A percentile compares a stretch with the other conserved stretches of the same genome.
Conservation (phyloP, 371 early-diverging fungal genomes). For the Lichtheimia hyalospora region DNA sequence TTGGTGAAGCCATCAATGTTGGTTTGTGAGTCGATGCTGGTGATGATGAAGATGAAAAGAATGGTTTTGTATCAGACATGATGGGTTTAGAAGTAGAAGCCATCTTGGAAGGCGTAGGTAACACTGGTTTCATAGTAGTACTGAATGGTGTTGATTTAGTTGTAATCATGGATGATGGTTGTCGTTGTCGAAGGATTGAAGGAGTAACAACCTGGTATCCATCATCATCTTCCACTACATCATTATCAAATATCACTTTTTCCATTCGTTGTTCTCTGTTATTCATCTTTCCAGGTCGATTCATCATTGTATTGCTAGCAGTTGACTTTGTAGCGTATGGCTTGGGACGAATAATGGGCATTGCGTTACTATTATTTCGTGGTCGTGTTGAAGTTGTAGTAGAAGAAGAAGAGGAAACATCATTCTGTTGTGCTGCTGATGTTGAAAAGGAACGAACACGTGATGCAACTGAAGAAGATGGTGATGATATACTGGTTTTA, state of each 20-base stretch:
- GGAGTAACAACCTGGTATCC: slow-evolving; percentile 46
- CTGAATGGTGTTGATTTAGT: slow-evolving; percentile 3
- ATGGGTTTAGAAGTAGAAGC: too few species aligned
- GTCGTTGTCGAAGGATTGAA: slow-evolving; percentile 30
- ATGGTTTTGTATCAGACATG: too few species aligned
- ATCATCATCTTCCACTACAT: slow-evolving; percentile 25
- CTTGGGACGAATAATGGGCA: slow-evolving; percentile 13
- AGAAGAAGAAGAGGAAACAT: too few species aligned
- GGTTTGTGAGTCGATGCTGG: too few species aligned
- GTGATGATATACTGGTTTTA: background rate
- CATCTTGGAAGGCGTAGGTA: too few species aligned
- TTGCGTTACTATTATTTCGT: background rate
- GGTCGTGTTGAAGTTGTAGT: too few species aligned
- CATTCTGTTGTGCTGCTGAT: background rate
- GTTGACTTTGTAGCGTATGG: slow-evolving; percentile 1
- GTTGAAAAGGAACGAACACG: slow-evolving; percentile 1
- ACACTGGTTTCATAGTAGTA: background rate
- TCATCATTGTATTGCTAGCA: background rate
- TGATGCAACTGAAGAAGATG: slow-evolving; percentile 1
- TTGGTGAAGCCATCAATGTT: too few species aligned
- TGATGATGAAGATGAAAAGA: too few species aligned
- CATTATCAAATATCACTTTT: slow-evolving; percentile 13
- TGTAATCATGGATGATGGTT: background rate
- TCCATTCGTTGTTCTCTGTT: slow-evolving; percentile 7
- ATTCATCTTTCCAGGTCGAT: background rate